phyloP scores from a whole-genome alignment of 805 yeast genomes.

The Wickerhamomyces queroliae region DNA sequence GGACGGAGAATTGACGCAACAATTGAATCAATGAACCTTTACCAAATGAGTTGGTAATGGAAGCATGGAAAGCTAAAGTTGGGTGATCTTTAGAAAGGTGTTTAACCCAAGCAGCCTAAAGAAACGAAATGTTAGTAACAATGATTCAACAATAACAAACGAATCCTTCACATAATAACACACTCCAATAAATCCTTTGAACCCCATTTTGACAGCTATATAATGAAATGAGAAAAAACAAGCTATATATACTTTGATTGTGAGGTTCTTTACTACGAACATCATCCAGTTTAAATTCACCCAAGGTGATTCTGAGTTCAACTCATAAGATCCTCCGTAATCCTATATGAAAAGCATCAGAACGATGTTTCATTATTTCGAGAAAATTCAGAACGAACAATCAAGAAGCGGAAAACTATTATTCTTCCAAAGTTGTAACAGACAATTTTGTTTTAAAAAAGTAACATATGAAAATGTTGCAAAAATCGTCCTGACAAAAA shows the following conservation, averaged over 20 bases:
- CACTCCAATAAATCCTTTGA: too few relatives aligned
- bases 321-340: constrained; percentile 56
- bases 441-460: constrained; percentile 69
- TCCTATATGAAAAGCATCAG: constrained; percentile 23
- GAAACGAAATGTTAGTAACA: constrained; percentile 23
- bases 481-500: constrained; percentile 72
- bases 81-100: constrained; percentile 88
- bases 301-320: constrained; percentile 43
- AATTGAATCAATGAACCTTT: constrained; percentile 94
- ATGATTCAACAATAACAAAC: background rate
- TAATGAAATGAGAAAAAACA: too few relatives aligned
- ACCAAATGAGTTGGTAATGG: constrained; percentile 95
- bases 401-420: constrained; percentile 51
- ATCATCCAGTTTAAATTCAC: constrained; percentile 25
- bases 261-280: constrained; percentile 90
- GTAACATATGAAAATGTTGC: constrained; percentile 19
- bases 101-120: constrained; percentile 97
- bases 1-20: constrained; percentile 83
- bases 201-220: too few relatives aligned
- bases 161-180: background rate
- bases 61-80: constrained; percentile 96
- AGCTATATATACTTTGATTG: constrained; percentile 33
- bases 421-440: constrained; percentile 98
- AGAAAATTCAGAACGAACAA: constrained; percentile 42
- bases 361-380: constrained; percentile 25